Evolutionary conservation across 176 grass and related monocot genomes (phyloP).

Genomic region (Elymus sibiricus): DNA sequence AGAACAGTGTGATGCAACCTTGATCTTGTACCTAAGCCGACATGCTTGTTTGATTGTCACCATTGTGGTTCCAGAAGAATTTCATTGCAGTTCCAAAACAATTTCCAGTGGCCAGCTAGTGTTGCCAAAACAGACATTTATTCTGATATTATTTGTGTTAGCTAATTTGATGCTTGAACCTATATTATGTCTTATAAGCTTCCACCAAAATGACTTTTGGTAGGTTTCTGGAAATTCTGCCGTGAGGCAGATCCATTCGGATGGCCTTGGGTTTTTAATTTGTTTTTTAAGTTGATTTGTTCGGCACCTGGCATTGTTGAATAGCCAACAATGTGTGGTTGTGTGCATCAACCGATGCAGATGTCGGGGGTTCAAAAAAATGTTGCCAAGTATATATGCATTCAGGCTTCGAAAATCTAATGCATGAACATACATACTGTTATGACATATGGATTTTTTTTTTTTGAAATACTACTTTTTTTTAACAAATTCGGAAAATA

Average conservation of each 20-base stretch:
- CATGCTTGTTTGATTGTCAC: neutral
- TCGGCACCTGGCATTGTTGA: neutral
- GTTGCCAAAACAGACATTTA: neutral
- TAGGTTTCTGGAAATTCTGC: neutral
- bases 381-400: too few species aligned
- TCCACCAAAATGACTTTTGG: neutral
- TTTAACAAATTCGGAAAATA: too few species aligned
- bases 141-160: neutral
- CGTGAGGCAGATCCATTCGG: neutral
- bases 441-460: too few species aligned
- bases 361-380: too few species aligned
- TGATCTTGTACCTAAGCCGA: slow-evolving; percentile 10
- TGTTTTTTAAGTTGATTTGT: neutral
- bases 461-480: too few species aligned
- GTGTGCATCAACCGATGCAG: too few species aligned
- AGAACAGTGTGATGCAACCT: neutral
- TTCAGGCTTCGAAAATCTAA: too few species aligned
- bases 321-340: too few species aligned
- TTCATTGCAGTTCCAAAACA: neutral
- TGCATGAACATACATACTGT: too few species aligned
- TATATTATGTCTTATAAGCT: neutral
- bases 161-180: too few species aligned
- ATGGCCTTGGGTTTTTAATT: neutral
- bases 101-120: neutral
- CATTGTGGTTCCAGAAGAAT: neutral